Percentiles rank a stretch among this genome's conserved stretches.
These are phyloP conservation scores for Dalbergia oliveri DNA, from an alignment of 306 rosid species.

Conservation along the genomic window DNA sequence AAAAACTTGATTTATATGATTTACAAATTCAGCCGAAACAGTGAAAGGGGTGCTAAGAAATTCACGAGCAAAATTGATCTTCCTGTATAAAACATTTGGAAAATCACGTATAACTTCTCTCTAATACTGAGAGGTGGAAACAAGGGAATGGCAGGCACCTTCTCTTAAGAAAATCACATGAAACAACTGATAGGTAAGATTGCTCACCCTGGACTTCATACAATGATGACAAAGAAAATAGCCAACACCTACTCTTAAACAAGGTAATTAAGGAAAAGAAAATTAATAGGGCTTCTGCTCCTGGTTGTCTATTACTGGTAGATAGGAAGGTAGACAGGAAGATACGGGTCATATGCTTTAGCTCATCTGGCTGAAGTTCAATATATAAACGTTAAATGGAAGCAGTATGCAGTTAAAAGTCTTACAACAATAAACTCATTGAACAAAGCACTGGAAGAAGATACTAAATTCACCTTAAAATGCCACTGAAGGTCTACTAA, in stretches of 20 bases:
- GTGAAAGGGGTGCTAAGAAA: conserved; percentile 26
- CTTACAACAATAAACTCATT: conserved; percentile 22
- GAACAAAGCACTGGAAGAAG: conserved; percentile 26
- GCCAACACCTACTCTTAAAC: background rate
- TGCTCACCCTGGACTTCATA: background rate
- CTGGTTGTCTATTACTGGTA: background rate
- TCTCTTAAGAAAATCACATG: conserved; percentile 2
- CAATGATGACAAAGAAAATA: background rate
- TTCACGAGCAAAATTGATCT: conserved; percentile 9
- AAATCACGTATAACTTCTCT: conserved; percentile 6
- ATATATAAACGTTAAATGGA: conserved; percentile 28
- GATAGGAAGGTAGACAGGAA: conserved; percentile 11
- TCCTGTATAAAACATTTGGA: background rate
- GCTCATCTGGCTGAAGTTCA: conserved; percentile 4
- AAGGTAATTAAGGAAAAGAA: conserved; percentile 6
- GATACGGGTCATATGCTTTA: conserved; percentile 21
- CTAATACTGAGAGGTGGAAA: background rate
- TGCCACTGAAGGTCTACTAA: conserved; percentile 28
- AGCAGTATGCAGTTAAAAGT: conserved; percentile 30
- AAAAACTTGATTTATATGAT: conserved; percentile 37
- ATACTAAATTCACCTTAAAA: conserved; percentile 22
- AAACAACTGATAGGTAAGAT: background rate
- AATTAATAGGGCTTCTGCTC: background rate
- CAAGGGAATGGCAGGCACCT: conserved; percentile 8
- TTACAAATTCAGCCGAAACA: conserved; percentile 2